Base-by-base conservation (phyloP, 495 filamentous ascomycete genomes). In the Xylaria longipes region DNA sequence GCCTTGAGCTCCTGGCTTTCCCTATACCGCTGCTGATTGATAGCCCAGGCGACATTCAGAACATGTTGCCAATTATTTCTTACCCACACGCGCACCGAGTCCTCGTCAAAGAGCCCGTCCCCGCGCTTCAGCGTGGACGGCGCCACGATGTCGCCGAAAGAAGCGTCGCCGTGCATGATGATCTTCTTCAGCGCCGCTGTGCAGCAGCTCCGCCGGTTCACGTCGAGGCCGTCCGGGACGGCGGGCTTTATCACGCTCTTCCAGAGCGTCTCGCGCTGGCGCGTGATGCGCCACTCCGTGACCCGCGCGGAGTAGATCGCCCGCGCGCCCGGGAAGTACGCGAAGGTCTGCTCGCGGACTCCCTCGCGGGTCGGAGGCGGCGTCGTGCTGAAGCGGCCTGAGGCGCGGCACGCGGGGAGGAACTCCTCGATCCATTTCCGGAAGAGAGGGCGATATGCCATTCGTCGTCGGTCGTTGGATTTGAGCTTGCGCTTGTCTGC, bases 341-440 rank as follows among this genome's bases (percentile, higher is more conserved):
- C 74, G 68, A 86, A 82, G 0, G 78, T 80, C 31, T 84, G 76
- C 15, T 76, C 70, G 6, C 78, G 78, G 0, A 84, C 75, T 0
- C 48, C 60, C 4, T 74, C 79, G 8, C 84, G 77, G 1, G 77
- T 77, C n/a, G 73, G 65, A 1, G 33, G 60, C 12, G 61, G 60
- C 22, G 56, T 61, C 14, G 72, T 0, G n/a, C n/a, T n/a, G 65
- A 79, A 80, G 3, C 68, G 72, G 0, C 77, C 82, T 45, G 75
- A 74, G 27, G 73, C 80, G n/a, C 78, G 79, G 29, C 81, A 80
- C 9, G 69, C 63, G 0, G 87, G 87, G n/a, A 88, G 75, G 67
- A 82, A 90, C 48, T 90, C 87, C 7, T 87, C 79, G 50, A 89
- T 72, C 84, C 88, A 91, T 0, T 74, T 70, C 3, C 79, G 75